These are phyloP conservation scores for Trichothecium sympodiale DNA, from an alignment of 2,329 filamentous ascomycete genomes.

Conservation along the genomic window DNA sequence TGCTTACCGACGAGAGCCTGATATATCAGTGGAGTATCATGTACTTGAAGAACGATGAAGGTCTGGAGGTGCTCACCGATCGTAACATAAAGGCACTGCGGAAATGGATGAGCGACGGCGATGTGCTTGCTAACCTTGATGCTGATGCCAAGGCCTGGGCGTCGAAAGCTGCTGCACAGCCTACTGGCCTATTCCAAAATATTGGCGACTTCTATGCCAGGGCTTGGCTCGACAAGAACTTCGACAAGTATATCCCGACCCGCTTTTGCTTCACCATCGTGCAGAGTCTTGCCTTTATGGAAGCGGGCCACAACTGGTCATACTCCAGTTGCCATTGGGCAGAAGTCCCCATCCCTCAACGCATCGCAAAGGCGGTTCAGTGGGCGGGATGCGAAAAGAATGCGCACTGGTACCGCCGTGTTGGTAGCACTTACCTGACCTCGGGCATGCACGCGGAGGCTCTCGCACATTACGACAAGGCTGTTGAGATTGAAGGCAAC, in stretches of 20 bases:
- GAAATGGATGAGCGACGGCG: constrained; percentile 22
- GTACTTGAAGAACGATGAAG: constrained; percentile 28
- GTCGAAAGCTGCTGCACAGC: constrained; percentile 11
- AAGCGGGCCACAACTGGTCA: constrained; percentile 24
- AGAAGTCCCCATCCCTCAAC: constrained; percentile 19
- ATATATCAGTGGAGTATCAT: constrained; percentile 28
- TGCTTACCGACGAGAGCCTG: constrained; percentile 24
- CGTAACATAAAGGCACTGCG: constrained; percentile 23
- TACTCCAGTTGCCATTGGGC: constrained; percentile 24
- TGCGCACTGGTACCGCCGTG: constrained; percentile 25
- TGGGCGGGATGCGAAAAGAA: constrained; percentile 24
- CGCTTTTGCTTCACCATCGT: constrained; percentile 32
- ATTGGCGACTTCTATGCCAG: constrained; percentile 26
- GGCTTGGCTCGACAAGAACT: constrained; percentile 24
- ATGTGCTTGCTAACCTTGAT: constrained; percentile 17
- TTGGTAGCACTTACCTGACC: constrained; percentile 28
- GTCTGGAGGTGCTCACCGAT: constrained; percentile 29
- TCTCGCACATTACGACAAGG: constrained; percentile 22
- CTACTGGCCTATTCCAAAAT: constrained; percentile 21
- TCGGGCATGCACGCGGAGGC: constrained; percentile 23
- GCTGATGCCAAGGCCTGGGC: constrained; percentile 20
- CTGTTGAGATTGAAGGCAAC: constrained; percentile 23
- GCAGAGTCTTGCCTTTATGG: constrained; percentile 27
- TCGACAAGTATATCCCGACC: constrained; percentile 24
- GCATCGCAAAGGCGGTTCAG: constrained; percentile 22